Base-by-base conservation (phyloP, 2,329 filamentous ascomycete species). In the Sarocladium oryzae region DNA sequence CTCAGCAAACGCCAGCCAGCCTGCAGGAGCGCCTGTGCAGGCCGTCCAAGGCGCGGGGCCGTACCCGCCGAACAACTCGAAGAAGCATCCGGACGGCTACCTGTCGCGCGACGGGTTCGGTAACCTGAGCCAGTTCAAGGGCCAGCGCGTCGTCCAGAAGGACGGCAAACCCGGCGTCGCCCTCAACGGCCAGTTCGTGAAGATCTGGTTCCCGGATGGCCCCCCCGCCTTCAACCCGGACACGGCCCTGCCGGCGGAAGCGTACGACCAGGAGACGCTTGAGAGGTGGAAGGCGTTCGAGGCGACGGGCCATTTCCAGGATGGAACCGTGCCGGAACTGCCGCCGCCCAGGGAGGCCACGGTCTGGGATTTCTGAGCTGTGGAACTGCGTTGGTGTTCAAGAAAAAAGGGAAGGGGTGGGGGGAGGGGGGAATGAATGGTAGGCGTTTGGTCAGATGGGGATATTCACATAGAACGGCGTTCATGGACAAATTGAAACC, bases 311-410 rank as follows among this genome's bases (percentile, higher is more conserved):
- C 67, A 65, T 28, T 96, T 95, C 65, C 75, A 78, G 37, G 81
- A 82, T 32, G 85, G 84, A 0, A 60, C 83, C 6, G 86, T 96
- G 70, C 91, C 91, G 0, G 76, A 86, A 58, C 70, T 89, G 41
- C 88, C 91, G 18, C 91, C 91, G 0, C 84, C 84, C 66, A 76
- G 82, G 55, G 89, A 92, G 61, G 92, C 84, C 74, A 84, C 82
- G 57, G 67, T 71, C 24, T 92, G 86, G 79, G 81, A 89, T 62
- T 84, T 92, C 60, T 91, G 66, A 71, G 48, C 8, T 8, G 8
- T 13, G 21, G 13, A n/a, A n/a, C n/a, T n/a, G n/a, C n/a, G n/a
- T n/a, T n/a, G n/a, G n/a, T n/a, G n/a, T n/a, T n/a, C n/a, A n/a
- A n/a, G n/a, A n/a, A n/a, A n/a, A n/a, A n/a, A n/a, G n/a, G n/a